Conservation (phyloP, 2,329 filamentous ascomycete genomes). For the Aureobasidium melanogenum region DNA sequence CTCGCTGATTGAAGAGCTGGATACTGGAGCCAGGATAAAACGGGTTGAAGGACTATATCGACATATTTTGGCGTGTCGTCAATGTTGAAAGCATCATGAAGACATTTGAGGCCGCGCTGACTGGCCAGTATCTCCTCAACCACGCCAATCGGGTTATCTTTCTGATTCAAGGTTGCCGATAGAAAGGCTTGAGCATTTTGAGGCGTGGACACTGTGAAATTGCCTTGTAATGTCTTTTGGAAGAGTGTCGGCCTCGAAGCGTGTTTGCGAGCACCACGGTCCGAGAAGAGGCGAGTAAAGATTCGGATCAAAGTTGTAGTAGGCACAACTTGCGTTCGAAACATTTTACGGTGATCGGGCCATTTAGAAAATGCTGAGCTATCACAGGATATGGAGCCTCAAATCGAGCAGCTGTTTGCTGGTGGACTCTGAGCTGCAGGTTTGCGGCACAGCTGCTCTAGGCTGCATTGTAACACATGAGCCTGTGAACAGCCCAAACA, state of each 20-base stretch:
- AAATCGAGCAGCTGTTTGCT: background rate
- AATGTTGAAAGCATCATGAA: background rate
- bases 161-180: background rate
- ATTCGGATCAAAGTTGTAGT: background rate
- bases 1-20: background rate
- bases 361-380: background rate
- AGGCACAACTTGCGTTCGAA: background rate
- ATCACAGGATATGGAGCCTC: background rate
- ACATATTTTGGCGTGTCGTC: background rate
- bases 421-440: background rate
- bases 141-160: background rate
- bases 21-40: background rate
- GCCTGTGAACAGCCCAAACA: background rate
- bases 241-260: background rate
- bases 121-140: background rate
- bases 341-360: background rate
- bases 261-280: background rate
- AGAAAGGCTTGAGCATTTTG: background rate
- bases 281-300: background rate
- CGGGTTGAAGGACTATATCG: background rate
- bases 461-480: background rate
- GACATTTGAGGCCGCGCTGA: background rate
- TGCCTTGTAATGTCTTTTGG: background rate
- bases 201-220: background rate
- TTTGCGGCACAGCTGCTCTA: background rate